These are phyloP conservation scores for Hansenula sp. DNA, from an alignment of 1,139 yeast species.

Conservation along the genomic window DNA sequence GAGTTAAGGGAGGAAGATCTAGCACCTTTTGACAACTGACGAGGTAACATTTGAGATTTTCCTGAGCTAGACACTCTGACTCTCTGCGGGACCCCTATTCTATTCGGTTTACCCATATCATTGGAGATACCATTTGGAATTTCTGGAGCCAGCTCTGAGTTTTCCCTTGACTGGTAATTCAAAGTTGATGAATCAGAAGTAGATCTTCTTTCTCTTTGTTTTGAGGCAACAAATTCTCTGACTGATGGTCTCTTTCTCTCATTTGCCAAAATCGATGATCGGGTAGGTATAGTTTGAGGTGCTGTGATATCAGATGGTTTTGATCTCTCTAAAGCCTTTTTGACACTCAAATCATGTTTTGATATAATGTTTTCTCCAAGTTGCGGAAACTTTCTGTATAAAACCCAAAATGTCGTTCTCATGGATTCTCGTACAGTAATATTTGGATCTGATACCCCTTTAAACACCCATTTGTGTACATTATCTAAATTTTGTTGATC, in stretches of 20 bases:
- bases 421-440: slow-evolving; percentile 76
- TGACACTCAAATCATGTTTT: slow-evolving; percentile 42
- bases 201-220: slow-evolving; percentile 16
- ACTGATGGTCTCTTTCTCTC: slow-evolving; percentile 17
- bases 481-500: slow-evolving; percentile 36
- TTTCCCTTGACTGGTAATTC: not conserved
- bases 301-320: slow-evolving; percentile 35
- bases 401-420: slow-evolving; percentile 72
- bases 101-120: slow-evolving; percentile 18
- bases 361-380: slow-evolving; percentile 34
- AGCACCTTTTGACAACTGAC: slow-evolving; percentile 16
- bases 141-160: not conserved
- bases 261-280: not conserved
- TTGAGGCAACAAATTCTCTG: slow-evolving; percentile 20
- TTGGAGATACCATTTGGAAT: not conserved
- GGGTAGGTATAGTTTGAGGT: not conserved
- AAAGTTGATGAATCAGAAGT: slow-evolving; percentile 14
- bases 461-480: slow-evolving; percentile 48
- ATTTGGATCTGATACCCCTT: slow-evolving; percentile 74
- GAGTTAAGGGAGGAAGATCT: slow-evolving; percentile 4
- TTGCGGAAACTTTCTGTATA: slow-evolving; percentile 43
- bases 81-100: slow-evolving; percentile 23
- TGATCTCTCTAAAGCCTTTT: slow-evolving; percentile 51
- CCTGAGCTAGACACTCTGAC: slow-evolving; percentile 17
- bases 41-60: slow-evolving; percentile 11